Base-by-base conservation (phyloP, 2,329 filamentous ascomycete species). In the Phaeosphaeria sp. region DNA sequence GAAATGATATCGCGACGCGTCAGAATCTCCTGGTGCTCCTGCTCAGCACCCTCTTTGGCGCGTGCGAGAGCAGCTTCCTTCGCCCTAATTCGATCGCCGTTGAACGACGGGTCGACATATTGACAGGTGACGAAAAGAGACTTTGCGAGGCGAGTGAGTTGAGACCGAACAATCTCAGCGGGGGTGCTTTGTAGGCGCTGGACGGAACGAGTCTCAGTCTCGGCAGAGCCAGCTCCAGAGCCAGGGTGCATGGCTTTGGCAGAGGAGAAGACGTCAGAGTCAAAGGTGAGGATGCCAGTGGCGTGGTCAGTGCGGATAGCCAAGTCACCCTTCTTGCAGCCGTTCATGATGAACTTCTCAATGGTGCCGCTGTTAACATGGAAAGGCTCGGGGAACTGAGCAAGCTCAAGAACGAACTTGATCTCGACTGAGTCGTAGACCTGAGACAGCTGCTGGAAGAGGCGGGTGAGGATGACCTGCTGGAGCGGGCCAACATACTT, bases 331-430 rank as follows among this genome's bases (percentile, higher is more conserved):
- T 99, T 99, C 88, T 99, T 99, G 87, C 96, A 98, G 64, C 95
- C 95, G 80, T 99, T 99, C 95, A 99, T 99, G 85, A 99, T 98
- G 85, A 99, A 99, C 83, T 98, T 99, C 84, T 99, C 95, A 67
- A 99, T 96, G 61, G 92, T 96, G 66, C 90, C 88, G 53, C 91
- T 89, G 63, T 87, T 91, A 67, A 98, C 93, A 81, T 97, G 91
- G 86, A 96, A 98, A 43, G 95, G 92, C 77, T 96, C 93, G 9
- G 95, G 95, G 85, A 99, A 99, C 74, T 95, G 87, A 62, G 95
- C 95, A 53, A 99, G 90, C 73, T 91, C 89, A 78, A 97, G 90
- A 47, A 99, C 94, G 71, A 98, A 98, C 71, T 88, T 87, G 60
- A 99, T 86, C 77, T 98, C 93, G 55, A 99, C 94, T 46, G 95